A percentile compares a stretch with the other conserved stretches of the same genome.
These are phyloP conservation scores for Paulownia fortunei DNA, from an alignment of 257 asterid genomes.

Conservation along the genomic window DNA sequence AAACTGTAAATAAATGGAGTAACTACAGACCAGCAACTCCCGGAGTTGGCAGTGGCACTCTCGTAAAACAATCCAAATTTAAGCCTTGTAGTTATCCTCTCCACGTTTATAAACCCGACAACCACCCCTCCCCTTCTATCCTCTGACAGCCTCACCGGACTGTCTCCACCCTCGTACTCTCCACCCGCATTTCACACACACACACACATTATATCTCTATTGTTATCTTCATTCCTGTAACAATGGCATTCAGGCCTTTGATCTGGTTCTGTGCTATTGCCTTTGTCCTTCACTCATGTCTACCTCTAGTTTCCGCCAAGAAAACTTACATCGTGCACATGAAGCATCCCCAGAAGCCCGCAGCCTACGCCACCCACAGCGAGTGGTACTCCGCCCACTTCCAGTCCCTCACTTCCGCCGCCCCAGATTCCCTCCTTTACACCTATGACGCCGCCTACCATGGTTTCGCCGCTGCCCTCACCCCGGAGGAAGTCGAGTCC, in stretches of 20 bases:
- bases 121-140: constrained; percentile 14
- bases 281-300: constrained; percentile 28
- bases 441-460: constrained; percentile 47
- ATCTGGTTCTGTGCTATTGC: constrained; percentile 9
- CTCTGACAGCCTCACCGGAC: constrained; percentile 20
- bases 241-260: constrained; percentile 30
- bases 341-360: constrained; percentile 41
- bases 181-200: background rate
- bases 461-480: constrained; percentile 52
- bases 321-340: constrained; percentile 54
- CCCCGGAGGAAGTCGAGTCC: constrained; percentile 41
- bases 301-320: constrained; percentile 4
- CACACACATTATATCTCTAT: background rate
- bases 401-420: constrained; percentile 43
- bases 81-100: constrained; percentile 6
- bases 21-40: background rate
- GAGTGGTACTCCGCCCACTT: constrained; percentile 54
- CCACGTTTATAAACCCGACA: constrained; percentile 26
- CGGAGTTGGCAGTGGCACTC: constrained; percentile 34
- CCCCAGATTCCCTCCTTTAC: constrained; percentile 41
- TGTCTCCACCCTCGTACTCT: constrained; percentile 13
- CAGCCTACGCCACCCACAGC: constrained; percentile 35
- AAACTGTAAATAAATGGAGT: background rate
- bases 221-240: constrained; percentile 11
- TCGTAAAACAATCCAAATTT: background rate